These are phyloP conservation scores for Entrophospora sp. DNA, from an alignment of 192 early-diverging fungal genomes.

Conservation along the genomic window DNA sequence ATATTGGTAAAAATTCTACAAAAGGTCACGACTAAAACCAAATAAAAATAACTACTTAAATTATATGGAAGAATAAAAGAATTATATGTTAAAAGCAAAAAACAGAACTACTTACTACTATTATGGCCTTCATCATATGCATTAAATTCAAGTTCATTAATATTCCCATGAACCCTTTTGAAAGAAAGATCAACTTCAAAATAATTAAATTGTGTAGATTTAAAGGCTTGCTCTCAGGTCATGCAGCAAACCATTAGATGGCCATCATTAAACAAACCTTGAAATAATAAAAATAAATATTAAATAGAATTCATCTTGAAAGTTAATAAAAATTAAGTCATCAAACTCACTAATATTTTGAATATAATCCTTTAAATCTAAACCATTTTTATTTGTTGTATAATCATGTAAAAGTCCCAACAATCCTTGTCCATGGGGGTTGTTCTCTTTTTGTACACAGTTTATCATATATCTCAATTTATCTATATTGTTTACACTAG, in stretches of 20 bases:
- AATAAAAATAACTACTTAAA: not conserved
- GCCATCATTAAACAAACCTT: not conserved
- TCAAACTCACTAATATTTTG: not conserved
- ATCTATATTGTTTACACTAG: not conserved
- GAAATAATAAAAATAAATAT: not conserved
- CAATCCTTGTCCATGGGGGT: not conserved
- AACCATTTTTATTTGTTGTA: not conserved
- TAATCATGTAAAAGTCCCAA: not conserved
- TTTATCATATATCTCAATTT: not conserved
- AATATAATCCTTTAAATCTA: not conserved
- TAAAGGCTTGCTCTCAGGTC: not conserved
- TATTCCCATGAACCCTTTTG: not conserved
- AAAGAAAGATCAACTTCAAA: not conserved
- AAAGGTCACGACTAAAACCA: constrained; percentile 2
- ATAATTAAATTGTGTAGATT: not conserved
- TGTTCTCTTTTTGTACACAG: not conserved
- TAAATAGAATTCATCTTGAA: not conserved
- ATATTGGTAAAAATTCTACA: not conserved
- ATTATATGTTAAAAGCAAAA: not conserved
- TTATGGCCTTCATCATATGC: not conserved
- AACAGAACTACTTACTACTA: not conserved
- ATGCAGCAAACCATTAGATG: not conserved
- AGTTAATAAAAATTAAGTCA: not conserved
- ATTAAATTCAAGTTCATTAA: constrained; percentile 3
- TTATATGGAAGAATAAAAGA: not conserved